Percentiles rank a stretch among this genome's conserved stretches.
Evolutionary conservation across 2,329 filamentous ascomycete species (phyloP).

Genomic region (Aspergillus vadensis): DNA sequence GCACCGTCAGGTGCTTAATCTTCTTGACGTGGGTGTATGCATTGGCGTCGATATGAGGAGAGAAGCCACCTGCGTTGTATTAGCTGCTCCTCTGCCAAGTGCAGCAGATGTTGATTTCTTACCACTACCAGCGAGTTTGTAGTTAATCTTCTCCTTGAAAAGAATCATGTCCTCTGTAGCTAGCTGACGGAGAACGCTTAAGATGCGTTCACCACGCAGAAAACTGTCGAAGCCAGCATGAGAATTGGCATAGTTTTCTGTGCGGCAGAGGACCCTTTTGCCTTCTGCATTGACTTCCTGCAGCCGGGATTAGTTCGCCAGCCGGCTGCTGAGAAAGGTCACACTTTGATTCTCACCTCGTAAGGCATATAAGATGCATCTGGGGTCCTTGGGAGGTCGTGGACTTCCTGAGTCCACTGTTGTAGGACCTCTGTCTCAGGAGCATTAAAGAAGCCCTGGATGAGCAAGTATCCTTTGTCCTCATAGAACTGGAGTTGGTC

Average conservation of each 20-base stretch:
- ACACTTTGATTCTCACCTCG: constrained; percentile 20
- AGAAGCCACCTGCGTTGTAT: constrained; percentile 36
- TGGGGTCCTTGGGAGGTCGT: constrained; percentile 35
- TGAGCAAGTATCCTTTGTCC: constrained; percentile 33
- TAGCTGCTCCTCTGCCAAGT: not conserved
- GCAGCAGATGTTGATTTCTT: not conserved
- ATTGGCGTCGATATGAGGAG: constrained; percentile 45
- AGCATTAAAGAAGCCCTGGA: constrained; percentile 26
- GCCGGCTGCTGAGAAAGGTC: not conserved
- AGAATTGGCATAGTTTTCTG: constrained; percentile 38
- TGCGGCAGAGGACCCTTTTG: constrained; percentile 35
- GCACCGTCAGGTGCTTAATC: constrained; percentile 46
- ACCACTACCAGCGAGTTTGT: constrained; percentile 46
- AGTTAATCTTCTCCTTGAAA: constrained; percentile 51
- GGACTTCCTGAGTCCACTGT: constrained; percentile 39
- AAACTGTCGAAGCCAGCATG: constrained; percentile 39
- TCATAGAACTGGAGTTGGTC: constrained; percentile 31
- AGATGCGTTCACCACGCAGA: constrained; percentile 37
- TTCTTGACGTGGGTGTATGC: constrained; percentile 47
- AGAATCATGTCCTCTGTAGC: constrained; percentile 44
- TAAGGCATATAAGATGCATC: constrained; percentile 39
- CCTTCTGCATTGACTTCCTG: constrained; percentile 36
- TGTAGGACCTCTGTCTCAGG: constrained; percentile 26
- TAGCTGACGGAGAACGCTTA: constrained; percentile 35
- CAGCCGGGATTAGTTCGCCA: not conserved